These are phyloP conservation scores for Parachaetomium inaequale DNA, from an alignment of 495 filamentous ascomycete genomes.

Conservation along the genomic window DNA sequence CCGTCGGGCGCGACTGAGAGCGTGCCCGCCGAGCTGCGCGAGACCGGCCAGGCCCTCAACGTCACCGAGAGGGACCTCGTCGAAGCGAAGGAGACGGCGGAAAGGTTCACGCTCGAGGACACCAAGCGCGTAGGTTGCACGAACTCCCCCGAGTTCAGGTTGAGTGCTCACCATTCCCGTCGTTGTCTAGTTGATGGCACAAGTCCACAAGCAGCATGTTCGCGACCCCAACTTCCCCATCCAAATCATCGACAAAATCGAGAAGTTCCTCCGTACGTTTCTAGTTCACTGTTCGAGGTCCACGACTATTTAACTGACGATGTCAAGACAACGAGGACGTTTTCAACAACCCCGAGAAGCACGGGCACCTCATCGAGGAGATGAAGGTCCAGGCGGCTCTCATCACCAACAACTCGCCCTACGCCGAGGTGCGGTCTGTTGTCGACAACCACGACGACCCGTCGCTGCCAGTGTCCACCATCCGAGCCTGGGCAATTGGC, in stretches of 20 bases:
- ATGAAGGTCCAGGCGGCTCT: conserved; percentile 45
- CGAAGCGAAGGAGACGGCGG: conserved; percentile 34
- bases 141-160: too few species aligned
- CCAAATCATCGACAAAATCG: conserved; percentile 32
- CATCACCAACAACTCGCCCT: conserved; percentile 45
- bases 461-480: conserved; percentile 35
- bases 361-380: conserved; percentile 37
- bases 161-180: background rate
- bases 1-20: background rate
- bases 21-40: background rate
- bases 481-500: conserved; percentile 42
- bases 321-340: conserved; percentile 36
- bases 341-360: conserved; percentile 37
- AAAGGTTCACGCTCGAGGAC: conserved; percentile 34
- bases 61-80: conserved; percentile 34
- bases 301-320: background rate
- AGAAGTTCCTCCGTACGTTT: conserved; percentile 28
- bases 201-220: conserved; percentile 28
- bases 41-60: conserved; percentile 17
- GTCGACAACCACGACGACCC: conserved; percentile 48
- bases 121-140: conserved; percentile 20
- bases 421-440: conserved; percentile 49
- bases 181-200: conserved; percentile 21
- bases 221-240: conserved; percentile 39
- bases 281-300: background rate